These are phyloP conservation scores for Rhizopogon sp. DNA, from an alignment of 768 basidiomycete genomes.

Conservation along the genomic window DNA sequence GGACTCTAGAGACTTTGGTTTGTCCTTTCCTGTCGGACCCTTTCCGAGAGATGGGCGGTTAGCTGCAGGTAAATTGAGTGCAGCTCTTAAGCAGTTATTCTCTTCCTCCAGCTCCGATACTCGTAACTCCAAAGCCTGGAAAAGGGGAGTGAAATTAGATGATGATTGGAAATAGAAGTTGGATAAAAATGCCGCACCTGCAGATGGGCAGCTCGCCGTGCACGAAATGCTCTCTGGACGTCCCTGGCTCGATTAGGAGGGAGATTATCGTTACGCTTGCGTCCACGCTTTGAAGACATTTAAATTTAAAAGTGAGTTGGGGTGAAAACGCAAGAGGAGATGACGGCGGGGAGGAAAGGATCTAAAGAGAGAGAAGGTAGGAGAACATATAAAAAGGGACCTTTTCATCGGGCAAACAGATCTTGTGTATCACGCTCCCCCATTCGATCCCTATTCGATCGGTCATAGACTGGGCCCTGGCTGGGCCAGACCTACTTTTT, in stretches of 20 bases:
- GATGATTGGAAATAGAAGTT: slow-evolving; percentile 36
- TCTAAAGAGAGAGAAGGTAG: slow-evolving; percentile 29
- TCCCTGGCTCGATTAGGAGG: slow-evolving; percentile 74
- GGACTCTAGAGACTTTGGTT: slow-evolving; percentile 49
- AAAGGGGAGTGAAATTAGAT: slow-evolving; percentile 23
- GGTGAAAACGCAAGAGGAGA: slow-evolving; percentile 15
- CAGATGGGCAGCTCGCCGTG: slow-evolving; percentile 82
- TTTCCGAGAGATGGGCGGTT: slow-evolving; percentile 69
- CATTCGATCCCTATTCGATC: slow-evolving; percentile 33
- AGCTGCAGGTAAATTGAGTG: slow-evolving; percentile 70
- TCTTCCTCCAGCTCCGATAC: slow-evolving; percentile 83
- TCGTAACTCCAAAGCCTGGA: slow-evolving; percentile 74
- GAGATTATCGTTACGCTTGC: slow-evolving; percentile 67
- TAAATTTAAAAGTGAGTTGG: slow-evolving; percentile 6
- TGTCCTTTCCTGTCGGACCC: slow-evolving; percentile 87
- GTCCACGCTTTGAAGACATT: slow-evolving; percentile 86
- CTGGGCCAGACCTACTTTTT: slow-evolving; percentile 27
- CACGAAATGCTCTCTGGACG: slow-evolving; percentile 86
- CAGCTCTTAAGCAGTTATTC: slow-evolving; percentile 67
- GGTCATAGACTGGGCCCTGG: slow-evolving; percentile 21
- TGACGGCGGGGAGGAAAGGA: slow-evolving; percentile 27
- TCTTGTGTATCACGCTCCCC: slow-evolving; percentile 30
- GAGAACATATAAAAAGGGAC: slow-evolving; percentile 35
- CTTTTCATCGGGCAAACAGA: slow-evolving; percentile 25
- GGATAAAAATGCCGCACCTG: slow-evolving; percentile 44